Evolutionary conservation across 1,139 yeast species (phyloP).

Genomic region (Lodderomyces parapsilosis): DNA sequence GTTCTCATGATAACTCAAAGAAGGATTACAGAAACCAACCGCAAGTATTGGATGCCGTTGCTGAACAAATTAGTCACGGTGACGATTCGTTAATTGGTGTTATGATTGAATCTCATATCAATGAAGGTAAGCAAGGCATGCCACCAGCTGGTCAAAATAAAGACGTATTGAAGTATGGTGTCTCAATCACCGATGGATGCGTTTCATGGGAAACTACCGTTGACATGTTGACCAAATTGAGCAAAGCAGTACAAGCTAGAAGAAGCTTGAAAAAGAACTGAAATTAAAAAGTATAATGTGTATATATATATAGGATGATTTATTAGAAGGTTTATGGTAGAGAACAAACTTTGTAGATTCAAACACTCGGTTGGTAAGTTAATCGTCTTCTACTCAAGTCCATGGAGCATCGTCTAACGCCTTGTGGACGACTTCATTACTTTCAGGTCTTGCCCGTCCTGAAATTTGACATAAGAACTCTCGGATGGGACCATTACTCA

Average conservation of each 20-base stretch:
- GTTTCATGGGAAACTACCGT: slow-evolving; percentile 86
- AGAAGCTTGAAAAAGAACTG: slow-evolving; percentile 38
- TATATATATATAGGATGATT: slow-evolving; percentile 3
- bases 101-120: slow-evolving; percentile 92
- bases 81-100: slow-evolving; percentile 81
- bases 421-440: slow-evolving; percentile 14
- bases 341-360: background rate
- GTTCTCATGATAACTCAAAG: slow-evolving; percentile 94
- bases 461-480: slow-evolving; percentile 20
- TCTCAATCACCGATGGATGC: slow-evolving; percentile 96
- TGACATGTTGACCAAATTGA: slow-evolving; percentile 63
- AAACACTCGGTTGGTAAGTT: no score
- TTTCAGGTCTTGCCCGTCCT: slow-evolving; percentile 9
- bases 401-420: slow-evolving; percentile 9
- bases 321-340: background rate
- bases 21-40: slow-evolving; percentile 94
- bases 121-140: slow-evolving; percentile 91
- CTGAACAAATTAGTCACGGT: slow-evolving; percentile 78
- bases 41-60: slow-evolving; percentile 76
- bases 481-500: slow-evolving; percentile 25
- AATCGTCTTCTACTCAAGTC: slow-evolving; percentile 4
- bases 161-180: slow-evolving; percentile 76
- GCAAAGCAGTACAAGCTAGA: slow-evolving; percentile 78
- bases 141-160: slow-evolving; percentile 68
- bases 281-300: background rate